Base-by-base conservation (phyloP, 2,329 filamentous ascomycete species). In the Colletotrichum echinochloae region DNA sequence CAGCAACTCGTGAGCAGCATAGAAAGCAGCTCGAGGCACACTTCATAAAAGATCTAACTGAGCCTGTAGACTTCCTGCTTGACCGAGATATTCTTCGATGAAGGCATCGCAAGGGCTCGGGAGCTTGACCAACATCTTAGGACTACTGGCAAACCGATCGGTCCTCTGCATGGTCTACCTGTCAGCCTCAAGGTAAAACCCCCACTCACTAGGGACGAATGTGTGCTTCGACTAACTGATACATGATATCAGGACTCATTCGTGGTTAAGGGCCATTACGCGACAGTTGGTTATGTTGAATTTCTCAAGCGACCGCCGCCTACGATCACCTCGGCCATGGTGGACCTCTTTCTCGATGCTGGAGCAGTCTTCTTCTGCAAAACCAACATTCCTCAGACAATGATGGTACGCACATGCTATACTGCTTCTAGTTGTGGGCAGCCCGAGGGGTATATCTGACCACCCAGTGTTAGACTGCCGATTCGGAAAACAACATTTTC, bases 311-410 rank as follows among this genome's bases (percentile, higher is more conserved):
- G 83, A 87, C 59, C 88, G n/a, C 87, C 2, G 83, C 86, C 18
- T 77, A 79, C 39, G 78, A 83, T 71, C 87, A 91, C 66, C 76
- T 84, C 88, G 0, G 83, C 85, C 0, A 80, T 92, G 8, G 87
- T 92, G 0, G 83, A 87, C 11, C 80, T 91, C 1, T 78, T 93
- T 5, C 79, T 87, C 33, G 82, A 83, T 23, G 82, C 89, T 0
- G 91, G 91, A 1, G 91, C 91, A 1, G 84, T 93, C 0, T 80
- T 91, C n/a, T 91, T 92, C 73, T 85, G 88, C 73, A 93, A 93
- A 79, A 93, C 91, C 0, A 92, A 92, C 74, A 82, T 93, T 2
- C 90, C 91, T 1, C 87, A 89, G 71, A 87, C 86, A 0, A 78
- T 89, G 66, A 82, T 82, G 74, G 83, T 81, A 11, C 4, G 71